Conservation (phyloP, 208 protist species). For the Crithidia bombi region DNA sequence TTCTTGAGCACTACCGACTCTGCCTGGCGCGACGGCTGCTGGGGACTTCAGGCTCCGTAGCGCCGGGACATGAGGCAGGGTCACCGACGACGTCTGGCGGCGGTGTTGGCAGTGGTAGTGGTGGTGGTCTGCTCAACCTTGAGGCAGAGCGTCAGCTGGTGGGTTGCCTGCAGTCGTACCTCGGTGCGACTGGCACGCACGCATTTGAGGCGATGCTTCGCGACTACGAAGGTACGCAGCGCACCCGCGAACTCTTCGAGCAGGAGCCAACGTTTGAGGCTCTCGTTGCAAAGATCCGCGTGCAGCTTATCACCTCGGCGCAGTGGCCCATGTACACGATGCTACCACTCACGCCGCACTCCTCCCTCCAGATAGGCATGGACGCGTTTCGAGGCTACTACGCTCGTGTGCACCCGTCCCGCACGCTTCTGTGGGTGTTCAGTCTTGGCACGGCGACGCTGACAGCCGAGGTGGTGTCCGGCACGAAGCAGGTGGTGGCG, state of each 20-base stretch:
- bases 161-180: constrained; percentile 42
- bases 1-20: constrained; percentile 60
- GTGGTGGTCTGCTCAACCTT: constrained; percentile 40
- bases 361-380: constrained; percentile 42
- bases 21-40: constrained; percentile 60
- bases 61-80: background rate
- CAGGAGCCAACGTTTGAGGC: constrained; percentile 22
- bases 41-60: constrained; percentile 12
- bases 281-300: constrained; percentile 35
- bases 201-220: constrained; percentile 74
- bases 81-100: background rate
- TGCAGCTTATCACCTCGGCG: constrained; percentile 54
- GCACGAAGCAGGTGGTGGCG: constrained; percentile 59
- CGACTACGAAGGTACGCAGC: constrained; percentile 47
- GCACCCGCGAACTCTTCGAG: constrained; percentile 34
- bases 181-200: constrained; percentile 46
- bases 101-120: no score
- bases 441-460: constrained; percentile 60
- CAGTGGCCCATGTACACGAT: constrained; percentile 49
- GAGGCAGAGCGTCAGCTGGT: constrained; percentile 60
- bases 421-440: constrained; percentile 71
- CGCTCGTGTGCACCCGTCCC: constrained; percentile 47
- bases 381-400: constrained; percentile 67
- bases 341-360: constrained; percentile 53
- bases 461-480: constrained; percentile 51